Evolutionary conservation across 2,329 filamentous ascomycete species (phyloP), one percentile per base, ranked within the genome.

Genomic region (Pseudogymnoascus sp.): DNA sequence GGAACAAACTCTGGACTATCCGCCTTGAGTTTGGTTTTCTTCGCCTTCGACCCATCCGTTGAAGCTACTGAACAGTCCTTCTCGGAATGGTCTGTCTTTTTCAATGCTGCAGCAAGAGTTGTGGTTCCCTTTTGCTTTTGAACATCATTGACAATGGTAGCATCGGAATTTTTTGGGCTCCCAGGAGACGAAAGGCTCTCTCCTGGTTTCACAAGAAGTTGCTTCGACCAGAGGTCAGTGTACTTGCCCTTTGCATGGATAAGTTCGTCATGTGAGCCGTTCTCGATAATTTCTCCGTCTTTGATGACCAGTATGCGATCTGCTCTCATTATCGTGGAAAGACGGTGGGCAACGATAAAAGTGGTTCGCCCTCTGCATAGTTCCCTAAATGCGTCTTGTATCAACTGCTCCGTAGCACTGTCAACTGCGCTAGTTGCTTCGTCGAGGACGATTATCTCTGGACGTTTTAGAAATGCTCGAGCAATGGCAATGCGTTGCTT

Each of bases 281-380:
- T 75, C 70, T 85, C 82, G 21, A 80, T 74, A 23, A 85, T 76
- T 37, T 74, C 72, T 4, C 84, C 84, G 43, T 79, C 75, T 63
- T 82, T 76, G 25, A 85, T 73, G 4, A 85, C 82, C 51, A 85
- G 64, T 43, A 85, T 84, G 61, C 76, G 74, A 66, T 86, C 81
- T 0, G 83, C 79, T 66, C 79, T 77, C 19, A 82, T 80, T 36
- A 84, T 79, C 0, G 82, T 84, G 0, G 81, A 82, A n/a, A 83
- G 71, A 28, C 81, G 75, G 69, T 83, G 81, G 2, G 70, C 69
- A 65, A 75, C 72, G 61, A 75, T 70, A 61, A 76, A 79, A 0
- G 81, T 83, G 1, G 83, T 85, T 19, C 82, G 77, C 3, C 75
- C 77, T 28, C 74, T 73, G 62, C 77, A 79, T 23, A 85, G 71